These are phyloP conservation scores for Pleurotus djamor DNA, from an alignment of 768 basidiomycete genomes.

Conservation along the genomic window DNA sequence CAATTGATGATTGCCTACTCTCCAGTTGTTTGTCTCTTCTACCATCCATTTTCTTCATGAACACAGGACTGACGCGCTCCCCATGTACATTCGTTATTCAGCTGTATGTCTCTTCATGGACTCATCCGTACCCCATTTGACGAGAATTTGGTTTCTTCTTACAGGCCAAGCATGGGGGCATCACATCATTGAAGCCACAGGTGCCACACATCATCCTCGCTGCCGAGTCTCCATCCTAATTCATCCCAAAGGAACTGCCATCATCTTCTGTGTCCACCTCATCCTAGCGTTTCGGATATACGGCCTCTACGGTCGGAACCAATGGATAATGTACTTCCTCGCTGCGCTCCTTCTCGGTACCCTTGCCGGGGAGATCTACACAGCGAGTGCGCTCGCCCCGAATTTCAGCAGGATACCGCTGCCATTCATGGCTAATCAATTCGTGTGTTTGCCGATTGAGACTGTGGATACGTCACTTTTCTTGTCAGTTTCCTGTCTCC, in stretches of 20 bases:
- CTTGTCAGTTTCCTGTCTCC: not conserved
- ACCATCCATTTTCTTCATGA: too few relatives aligned
- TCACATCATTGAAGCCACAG: not conserved
- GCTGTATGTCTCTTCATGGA: not conserved
- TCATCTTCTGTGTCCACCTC: constrained; percentile 1
- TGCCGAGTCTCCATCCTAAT: too few relatives aligned
- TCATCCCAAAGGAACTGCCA: not conserved
- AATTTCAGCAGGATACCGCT: not conserved
- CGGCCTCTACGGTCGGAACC: not conserved
- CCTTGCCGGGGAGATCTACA: not conserved
- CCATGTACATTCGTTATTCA: too few relatives aligned
- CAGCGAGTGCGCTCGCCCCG: not conserved
- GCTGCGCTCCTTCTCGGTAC: not conserved
- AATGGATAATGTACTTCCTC: not conserved
- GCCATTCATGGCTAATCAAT: not conserved
- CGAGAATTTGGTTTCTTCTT: too few relatives aligned
- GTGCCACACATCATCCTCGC: not conserved
- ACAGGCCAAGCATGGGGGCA: constrained; percentile 2
- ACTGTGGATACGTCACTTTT: not conserved
- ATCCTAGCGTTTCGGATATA: constrained; percentile 4
- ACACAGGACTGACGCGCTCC: too few relatives aligned
- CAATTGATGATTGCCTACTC: too few relatives aligned
- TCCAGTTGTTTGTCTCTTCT: too few relatives aligned
- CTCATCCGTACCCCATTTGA: not conserved
- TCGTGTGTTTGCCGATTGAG: constrained; percentile 1